These are phyloP conservation scores for Taiozyma onychis DNA, from an alignment of 1,139 yeast species.

Conservation along the genomic window DNA sequence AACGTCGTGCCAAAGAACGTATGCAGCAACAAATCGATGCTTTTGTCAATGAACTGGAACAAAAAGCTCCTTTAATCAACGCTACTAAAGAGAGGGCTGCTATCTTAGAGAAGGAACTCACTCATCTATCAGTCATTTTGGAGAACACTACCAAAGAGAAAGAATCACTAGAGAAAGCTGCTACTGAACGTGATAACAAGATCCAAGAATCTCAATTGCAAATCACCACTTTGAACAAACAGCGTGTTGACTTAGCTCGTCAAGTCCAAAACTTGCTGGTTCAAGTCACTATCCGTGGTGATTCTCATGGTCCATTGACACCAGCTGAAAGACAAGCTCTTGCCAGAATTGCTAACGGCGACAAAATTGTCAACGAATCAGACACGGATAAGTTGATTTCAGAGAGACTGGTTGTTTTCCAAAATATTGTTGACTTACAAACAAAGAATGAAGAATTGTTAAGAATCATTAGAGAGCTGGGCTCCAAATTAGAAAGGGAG, in stretches of 20 bases:
- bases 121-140: constrained; percentile 42
- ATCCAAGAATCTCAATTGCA: constrained; percentile 32
- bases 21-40: constrained; percentile 66
- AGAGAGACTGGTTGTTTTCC: constrained; percentile 67
- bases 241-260: constrained; percentile 67
- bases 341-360: constrained; percentile 28
- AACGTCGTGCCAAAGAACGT: constrained; percentile 64
- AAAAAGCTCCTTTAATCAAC: constrained; percentile 72
- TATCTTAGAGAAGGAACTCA: constrained; percentile 44
- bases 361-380: constrained; percentile 33
- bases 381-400: constrained; percentile 72
- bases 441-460: constrained; percentile 69
- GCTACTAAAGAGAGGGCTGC: constrained; percentile 53
- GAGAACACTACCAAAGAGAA: constrained; percentile 42
- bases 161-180: constrained; percentile 28
- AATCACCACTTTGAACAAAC: constrained; percentile 42
- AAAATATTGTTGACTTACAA: constrained; percentile 61
- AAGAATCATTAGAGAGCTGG: constrained; percentile 61
- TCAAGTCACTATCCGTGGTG: constrained; percentile 54
- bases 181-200: constrained; percentile 25
- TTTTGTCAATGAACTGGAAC: constrained; percentile 72
- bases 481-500: constrained; percentile 57
- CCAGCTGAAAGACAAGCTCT: constrained; percentile 45
- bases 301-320: constrained; percentile 48
- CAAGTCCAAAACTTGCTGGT: constrained; percentile 73